Conservation (phyloP, 805 yeast genomes). For the Tanozyma kutaoensis region DNA sequence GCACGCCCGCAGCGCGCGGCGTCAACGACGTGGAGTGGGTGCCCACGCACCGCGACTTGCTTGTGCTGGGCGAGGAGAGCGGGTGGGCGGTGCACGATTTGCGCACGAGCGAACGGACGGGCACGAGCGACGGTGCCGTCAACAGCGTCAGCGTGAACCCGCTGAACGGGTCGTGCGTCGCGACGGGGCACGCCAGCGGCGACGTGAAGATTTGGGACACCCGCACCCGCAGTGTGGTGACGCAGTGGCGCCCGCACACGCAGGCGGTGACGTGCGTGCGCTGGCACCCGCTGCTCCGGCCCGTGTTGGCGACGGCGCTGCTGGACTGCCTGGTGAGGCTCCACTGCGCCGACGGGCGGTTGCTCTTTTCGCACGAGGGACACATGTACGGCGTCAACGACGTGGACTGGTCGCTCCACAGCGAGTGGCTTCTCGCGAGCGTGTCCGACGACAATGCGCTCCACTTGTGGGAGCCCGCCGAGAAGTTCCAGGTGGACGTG, state of each 20-base stretch:
- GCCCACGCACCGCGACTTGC: conserved; percentile 43
- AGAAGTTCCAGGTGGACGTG: conserved; percentile 90
- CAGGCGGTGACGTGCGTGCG: conserved; percentile 51
- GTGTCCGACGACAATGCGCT: conserved; percentile 77
- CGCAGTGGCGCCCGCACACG: conserved; percentile 21
- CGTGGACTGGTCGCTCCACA: conserved; percentile 67
- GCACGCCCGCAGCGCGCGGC: conserved; percentile 18
- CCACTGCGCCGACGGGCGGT: conserved; percentile 32
- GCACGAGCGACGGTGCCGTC: conserved; percentile 19
- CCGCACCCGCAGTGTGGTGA: conserved; percentile 18
- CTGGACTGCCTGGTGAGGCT: conserved; percentile 50
- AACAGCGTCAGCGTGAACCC: conserved; percentile 53
- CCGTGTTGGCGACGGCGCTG: conserved; percentile 53
- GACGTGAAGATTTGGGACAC: conserved; percentile 50
- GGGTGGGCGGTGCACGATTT: conserved; percentile 38
- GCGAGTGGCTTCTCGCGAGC: conserved; percentile 57
- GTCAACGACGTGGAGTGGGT: conserved; percentile 67
- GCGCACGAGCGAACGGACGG: conserved; percentile 15
- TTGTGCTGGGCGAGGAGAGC: conserved; percentile 56
- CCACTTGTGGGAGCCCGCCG: conserved; percentile 79
- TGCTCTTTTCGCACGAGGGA: conserved; percentile 67
- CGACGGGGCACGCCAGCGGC: conserved; percentile 57
- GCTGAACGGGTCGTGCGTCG: conserved; percentile 39
- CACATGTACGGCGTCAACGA: conserved; percentile 84
- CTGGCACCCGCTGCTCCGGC: conserved; percentile 53